Percentiles rank a stretch among this genome's conserved stretches.
Evolutionary conservation across 805 yeast genomes (phyloP).

Genomic region (Candida vartiovaarae): DNA sequence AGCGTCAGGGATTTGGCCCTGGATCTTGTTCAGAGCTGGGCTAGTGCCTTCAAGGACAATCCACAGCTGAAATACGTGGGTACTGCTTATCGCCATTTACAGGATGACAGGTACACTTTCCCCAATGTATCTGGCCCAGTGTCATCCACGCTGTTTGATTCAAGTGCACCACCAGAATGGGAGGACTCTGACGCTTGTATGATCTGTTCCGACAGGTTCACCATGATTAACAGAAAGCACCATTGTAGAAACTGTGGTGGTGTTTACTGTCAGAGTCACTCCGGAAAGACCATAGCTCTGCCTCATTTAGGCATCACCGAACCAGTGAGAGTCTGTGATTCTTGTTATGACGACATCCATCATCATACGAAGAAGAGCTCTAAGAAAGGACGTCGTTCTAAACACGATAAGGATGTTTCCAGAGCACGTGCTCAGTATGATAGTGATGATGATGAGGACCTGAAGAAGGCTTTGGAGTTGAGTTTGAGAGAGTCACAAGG

Average conservation of each 20-base stretch:
- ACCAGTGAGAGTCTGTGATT: slow-evolving; percentile 91
- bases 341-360: slow-evolving; percentile 63
- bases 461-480: slow-evolving; percentile 69
- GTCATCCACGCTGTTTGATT: slow-evolving; percentile 58
- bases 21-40: slow-evolving; percentile 70
- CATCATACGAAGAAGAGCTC: slow-evolving; percentile 29
- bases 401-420: slow-evolving; percentile 20
- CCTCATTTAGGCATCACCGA: slow-evolving; percentile 82
- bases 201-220: slow-evolving; percentile 78
- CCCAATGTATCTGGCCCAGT: slow-evolving; percentile 40
- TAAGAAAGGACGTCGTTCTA: slow-evolving; percentile 16
- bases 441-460: slow-evolving; percentile 66
- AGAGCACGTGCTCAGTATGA: slow-evolving; percentile 20
- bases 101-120: slow-evolving; percentile 57
- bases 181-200: slow-evolving; percentile 91
- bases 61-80: slow-evolving; percentile 59
- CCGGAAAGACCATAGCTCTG: slow-evolving; percentile 62
- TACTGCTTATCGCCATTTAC: slow-evolving; percentile 51
- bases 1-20: slow-evolving; percentile 56
- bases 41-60: slow-evolving; percentile 62
- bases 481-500: slow-evolving; percentile 53
- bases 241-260: slow-evolving; percentile 98
- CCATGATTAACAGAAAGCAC: slow-evolving; percentile 83
- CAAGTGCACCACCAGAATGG: slow-evolving; percentile 97
- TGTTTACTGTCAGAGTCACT: slow-evolving; percentile 80